Conservation (phyloP, 2,329 filamentous ascomycete species). For the Ascochyta pisi region DNA sequence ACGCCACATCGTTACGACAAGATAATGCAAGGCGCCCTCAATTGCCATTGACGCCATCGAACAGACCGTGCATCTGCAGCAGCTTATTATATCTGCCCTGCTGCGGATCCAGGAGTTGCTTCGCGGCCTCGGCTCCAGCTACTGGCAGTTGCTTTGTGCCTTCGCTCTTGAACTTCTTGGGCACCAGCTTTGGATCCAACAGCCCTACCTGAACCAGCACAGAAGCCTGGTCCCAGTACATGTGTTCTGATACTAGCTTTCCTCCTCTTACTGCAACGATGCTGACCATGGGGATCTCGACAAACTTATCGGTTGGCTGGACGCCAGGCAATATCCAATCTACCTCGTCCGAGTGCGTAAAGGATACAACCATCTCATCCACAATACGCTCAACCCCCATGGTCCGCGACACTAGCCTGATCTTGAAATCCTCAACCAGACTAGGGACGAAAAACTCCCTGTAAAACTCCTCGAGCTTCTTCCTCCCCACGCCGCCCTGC, state of each 20-base stretch:
- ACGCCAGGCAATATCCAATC: constrained; percentile 66
- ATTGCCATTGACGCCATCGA: constrained; percentile 30
- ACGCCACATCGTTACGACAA: constrained; percentile 10
- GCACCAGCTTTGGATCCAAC: constrained; percentile 61
- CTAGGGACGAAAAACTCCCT: constrained; percentile 62
- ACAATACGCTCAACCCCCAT: constrained; percentile 64
- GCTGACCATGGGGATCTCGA: constrained; percentile 63
- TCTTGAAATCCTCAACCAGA: constrained; percentile 61
- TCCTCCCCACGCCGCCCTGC: constrained; percentile 53
- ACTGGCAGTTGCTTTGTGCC: constrained; percentile 53
- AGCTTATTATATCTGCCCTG: constrained; percentile 52
- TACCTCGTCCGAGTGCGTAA: constrained; percentile 63
- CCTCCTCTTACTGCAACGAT: constrained; percentile 62
- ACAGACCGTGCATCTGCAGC: constrained; percentile 43
- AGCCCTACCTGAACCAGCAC: constrained; percentile 64
- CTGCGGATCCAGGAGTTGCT: constrained; percentile 51
- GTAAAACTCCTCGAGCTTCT: constrained; percentile 60
- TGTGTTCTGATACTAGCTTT: constrained; percentile 62
- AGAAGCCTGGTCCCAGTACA: constrained; percentile 67
- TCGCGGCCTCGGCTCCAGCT: constrained; percentile 50
- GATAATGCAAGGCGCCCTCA: background rate
- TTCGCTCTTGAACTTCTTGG: constrained; percentile 48
- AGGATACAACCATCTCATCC: constrained; percentile 64
- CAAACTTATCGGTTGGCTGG: constrained; percentile 61
- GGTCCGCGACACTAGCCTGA: constrained; percentile 63